Percentiles rank a stretch among this genome's conserved stretches.
Evolutionary conservation across 805 yeast species (phyloP).

Genomic region (Vanderwaltozyma verrucispora): DNA sequence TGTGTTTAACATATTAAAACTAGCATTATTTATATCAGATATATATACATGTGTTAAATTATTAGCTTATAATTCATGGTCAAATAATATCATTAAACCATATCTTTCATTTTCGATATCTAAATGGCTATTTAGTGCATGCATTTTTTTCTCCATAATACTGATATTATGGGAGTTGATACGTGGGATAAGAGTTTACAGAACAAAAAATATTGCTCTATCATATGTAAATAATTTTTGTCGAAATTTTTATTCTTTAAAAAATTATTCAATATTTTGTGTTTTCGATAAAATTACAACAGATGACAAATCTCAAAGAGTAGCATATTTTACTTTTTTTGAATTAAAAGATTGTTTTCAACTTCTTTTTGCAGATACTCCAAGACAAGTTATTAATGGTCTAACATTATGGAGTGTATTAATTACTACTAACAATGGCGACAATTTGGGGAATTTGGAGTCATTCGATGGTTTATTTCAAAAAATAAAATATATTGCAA

Average conservation of each 20-base stretch:
- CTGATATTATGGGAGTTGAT: constrained; percentile 46
- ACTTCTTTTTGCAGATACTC: constrained; percentile 68
- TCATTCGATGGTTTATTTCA: constrained; percentile 25
- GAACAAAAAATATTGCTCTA: constrained; percentile 54
- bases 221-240: constrained; percentile 62
- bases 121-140: constrained; percentile 69
- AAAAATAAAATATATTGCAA: constrained; percentile 49
- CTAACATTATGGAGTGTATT: constrained; percentile 52
- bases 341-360: constrained; percentile 53
- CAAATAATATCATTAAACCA: constrained; percentile 40
- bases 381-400: constrained; percentile 79
- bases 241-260: constrained; percentile 43
- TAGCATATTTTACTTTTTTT: constrained; percentile 54
- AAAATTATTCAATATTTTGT: constrained; percentile 58
- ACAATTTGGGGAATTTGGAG: constrained; percentile 25
- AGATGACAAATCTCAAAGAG: constrained; percentile 52
- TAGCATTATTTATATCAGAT: constrained; percentile 55
- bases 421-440: constrained; percentile 20
- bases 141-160: constrained; percentile 62
- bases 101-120: constrained; percentile 40
- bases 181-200: constrained; percentile 47
- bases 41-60: constrained; percentile 69
- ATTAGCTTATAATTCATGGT: constrained; percentile 64
- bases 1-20: constrained; percentile 36
- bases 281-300: constrained; percentile 62